phyloP scores from a whole-genome alignment of 1,139 yeast species.

The Wickerhamomyces sp. region DNA sequence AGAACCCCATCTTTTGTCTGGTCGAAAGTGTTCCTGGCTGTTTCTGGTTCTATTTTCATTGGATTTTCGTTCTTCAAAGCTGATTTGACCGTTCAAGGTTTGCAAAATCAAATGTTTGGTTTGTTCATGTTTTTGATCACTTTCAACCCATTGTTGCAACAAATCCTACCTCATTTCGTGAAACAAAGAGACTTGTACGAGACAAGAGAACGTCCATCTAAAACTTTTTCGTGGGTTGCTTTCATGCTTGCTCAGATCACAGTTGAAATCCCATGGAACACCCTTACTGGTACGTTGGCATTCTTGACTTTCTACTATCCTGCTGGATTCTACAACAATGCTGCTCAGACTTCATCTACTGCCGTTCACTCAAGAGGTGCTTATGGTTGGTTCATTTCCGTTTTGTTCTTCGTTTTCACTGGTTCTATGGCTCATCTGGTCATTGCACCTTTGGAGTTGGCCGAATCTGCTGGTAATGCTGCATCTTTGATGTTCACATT shows the following conservation, averaged over 20 bases:
- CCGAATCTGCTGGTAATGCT: conserved; percentile 72
- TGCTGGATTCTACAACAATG: conserved; percentile 60
- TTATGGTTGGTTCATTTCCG: conserved; percentile 53
- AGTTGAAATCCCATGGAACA: conserved; percentile 72
- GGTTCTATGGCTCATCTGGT: conserved; percentile 63
- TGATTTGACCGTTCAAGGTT: conserved; percentile 48
- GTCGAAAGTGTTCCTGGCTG: conserved; percentile 51
- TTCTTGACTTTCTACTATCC: conserved; percentile 82
- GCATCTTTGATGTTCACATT: conserved; percentile 59
- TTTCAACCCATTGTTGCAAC: conserved; percentile 62
- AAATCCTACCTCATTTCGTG: conserved; percentile 67
- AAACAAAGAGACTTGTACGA: conserved; percentile 75
- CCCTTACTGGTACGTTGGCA: conserved; percentile 56
- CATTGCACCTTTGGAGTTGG: conserved; percentile 56
- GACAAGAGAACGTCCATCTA: conserved; percentile 83
- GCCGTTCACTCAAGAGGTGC: conserved; percentile 57
- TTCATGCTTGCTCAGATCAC: conserved; percentile 59
- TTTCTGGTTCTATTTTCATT: conserved; percentile 42
- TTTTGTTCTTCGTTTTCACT: conserved; percentile 52
- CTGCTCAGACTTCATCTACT: conserved; percentile 40
- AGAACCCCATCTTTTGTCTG: conserved; percentile 65
- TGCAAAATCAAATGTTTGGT: conserved; percentile 64
- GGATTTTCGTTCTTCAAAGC: conserved; percentile 63
- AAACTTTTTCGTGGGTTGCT: conserved; percentile 58
- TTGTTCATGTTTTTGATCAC: conserved; percentile 64